Evolutionary conservation across 306 rosid species (phyloP), one percentile per base, ranked within the genome.

Genomic region (Glycyrrhiza uralensis): DNA sequence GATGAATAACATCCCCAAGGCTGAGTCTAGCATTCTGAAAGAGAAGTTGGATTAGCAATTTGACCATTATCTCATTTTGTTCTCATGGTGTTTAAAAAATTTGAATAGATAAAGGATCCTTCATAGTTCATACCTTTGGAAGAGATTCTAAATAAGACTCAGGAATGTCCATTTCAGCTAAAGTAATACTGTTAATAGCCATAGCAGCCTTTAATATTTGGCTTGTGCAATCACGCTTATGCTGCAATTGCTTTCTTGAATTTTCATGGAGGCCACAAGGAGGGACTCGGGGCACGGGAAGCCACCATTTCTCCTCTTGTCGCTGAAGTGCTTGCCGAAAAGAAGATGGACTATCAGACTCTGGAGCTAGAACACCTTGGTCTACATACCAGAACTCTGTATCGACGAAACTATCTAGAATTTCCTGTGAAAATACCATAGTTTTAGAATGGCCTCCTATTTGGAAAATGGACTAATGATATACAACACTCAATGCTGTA

Each of bases 231-330:
- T 91, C 96, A 0, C 97, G 92, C 78, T 88, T 95, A 84, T 95
- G 92, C 80, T 89, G 96, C 85, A 95, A 39, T 45, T 91, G 86
- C 80, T 85, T 91, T 79, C 96, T 88, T 9, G 89, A 55, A 63
- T 82, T 69, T 35, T 91, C 93, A 4, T 80, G 77, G 72, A 95
- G 96, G 45, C 97, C 99, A 11, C 89, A 86, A 2, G 96, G 77
- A 71, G 99, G 97, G 47, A 89, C 96, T 45, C 92, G 87, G 4
- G 97, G 99, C 5, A 91, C 96, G 5, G 97, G 97, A 59, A 95
- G 90, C 99, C 97, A 95, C 97, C 99, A 91, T 65, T 91, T 95
- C 55, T 88, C 99, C 70, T 95, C 97, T 69, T 91, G 97, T 10
- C 96, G 87, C 74, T 93, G 87, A 51, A 93, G 90, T 1, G 86